Conservation (phyloP, 2,329 filamentous ascomycete species). For the Penicillium sp. region DNA sequence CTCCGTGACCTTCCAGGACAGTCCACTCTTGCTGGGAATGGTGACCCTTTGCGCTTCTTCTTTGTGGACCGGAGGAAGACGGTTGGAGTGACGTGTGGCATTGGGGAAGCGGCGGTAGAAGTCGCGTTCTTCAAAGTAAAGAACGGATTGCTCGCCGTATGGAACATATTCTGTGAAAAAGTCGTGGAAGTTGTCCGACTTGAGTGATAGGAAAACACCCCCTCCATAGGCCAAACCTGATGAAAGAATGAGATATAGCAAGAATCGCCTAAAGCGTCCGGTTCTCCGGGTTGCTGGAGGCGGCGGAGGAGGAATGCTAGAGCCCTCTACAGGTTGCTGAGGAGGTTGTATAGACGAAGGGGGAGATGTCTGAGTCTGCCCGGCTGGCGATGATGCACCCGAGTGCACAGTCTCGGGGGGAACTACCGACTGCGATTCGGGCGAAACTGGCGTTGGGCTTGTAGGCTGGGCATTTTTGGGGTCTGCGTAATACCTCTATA, state of each 20-base stretch:
- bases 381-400: conserved; percentile 38
- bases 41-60: conserved; percentile 68
- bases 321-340: conserved; percentile 21
- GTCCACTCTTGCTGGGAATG: conserved; percentile 79
- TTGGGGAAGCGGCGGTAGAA: conserved; percentile 80
- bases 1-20: conserved; percentile 73
- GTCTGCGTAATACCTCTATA: conserved; percentile 51
- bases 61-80: conserved; percentile 27
- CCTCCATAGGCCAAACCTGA: conserved; percentile 76
- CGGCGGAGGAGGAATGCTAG: conserved; percentile 35
- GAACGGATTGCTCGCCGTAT: conserved; percentile 87
- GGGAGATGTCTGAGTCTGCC: conserved; percentile 33
- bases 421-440: conserved; percentile 45
- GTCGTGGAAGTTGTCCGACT: conserved; percentile 98
- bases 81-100: conserved; percentile 47
- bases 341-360: conserved; percentile 29
- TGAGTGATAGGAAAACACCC: conserved; percentile 85
- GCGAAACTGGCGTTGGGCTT: conserved; percentile 41
- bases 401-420: conserved; percentile 48
- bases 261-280: conserved; percentile 71
- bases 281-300: conserved; percentile 57
- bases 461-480: conserved; percentile 36
- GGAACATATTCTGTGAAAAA: conserved; percentile 98
- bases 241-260: conserved; percentile 73
- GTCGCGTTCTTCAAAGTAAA: conserved; percentile 92